phyloP scores from a whole-genome alignment of 1,139 yeast genomes.

The Diutina mesorugosa region DNA sequence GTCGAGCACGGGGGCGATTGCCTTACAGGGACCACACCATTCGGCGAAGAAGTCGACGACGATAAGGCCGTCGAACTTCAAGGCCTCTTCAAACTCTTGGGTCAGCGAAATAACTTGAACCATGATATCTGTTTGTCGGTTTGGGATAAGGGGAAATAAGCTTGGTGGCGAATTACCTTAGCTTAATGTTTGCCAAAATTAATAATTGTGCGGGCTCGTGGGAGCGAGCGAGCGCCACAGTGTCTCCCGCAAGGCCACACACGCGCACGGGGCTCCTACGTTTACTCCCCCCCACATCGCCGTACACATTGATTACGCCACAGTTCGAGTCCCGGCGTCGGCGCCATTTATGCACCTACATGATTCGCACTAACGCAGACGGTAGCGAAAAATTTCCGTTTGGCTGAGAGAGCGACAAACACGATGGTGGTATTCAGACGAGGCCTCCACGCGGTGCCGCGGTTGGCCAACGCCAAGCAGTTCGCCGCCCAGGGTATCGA shows the following conservation, averaged over 20 bases:
- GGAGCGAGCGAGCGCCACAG: too few species aligned
- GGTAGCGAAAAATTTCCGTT: neutral
- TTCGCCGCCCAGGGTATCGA: slow-evolving; percentile 44
- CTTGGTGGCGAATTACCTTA: too few species aligned
- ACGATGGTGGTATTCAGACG: neutral
- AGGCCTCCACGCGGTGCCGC: slow-evolving; percentile 52
- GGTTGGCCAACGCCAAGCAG: slow-evolving; percentile 26
- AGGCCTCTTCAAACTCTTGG: slow-evolving; percentile 51
- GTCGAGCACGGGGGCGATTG: slow-evolving; percentile 68
- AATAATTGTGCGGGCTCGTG: too few species aligned
- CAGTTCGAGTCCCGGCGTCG: too few species aligned
- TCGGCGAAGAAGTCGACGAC: slow-evolving; percentile 81
- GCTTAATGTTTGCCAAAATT: too few species aligned
- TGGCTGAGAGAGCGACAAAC: neutral
- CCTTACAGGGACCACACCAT: slow-evolving; percentile 94
- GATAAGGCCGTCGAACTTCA: slow-evolving; percentile 42
- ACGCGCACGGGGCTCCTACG: too few species aligned
- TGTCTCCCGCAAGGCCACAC: too few species aligned
- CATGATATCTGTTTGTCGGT: slow-evolving; percentile 14
- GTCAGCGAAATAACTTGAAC: slow-evolving; percentile 26
- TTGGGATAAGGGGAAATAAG: neutral
- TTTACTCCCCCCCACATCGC: too few species aligned
- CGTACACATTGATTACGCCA: too few species aligned
- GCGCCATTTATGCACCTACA: too few species aligned
- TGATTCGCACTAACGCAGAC: neutral